phyloP scores from a whole-genome alignment of 805 yeast species.

The Pichia kluyveri region DNA sequence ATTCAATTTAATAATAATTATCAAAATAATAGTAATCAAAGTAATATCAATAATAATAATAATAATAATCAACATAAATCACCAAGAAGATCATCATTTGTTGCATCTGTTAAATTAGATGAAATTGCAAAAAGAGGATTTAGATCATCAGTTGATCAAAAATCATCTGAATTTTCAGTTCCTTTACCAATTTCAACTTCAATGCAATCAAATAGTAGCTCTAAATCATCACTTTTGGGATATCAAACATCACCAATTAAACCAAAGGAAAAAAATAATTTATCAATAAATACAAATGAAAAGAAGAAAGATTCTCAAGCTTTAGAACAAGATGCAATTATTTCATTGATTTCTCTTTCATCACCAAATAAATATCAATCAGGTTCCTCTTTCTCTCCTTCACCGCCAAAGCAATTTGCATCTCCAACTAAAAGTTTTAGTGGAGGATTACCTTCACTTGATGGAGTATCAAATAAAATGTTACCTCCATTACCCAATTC shows the following conservation, averaged over 20 bases:
- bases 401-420: conserved; percentile 6
- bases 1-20: neutral
- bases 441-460: neutral
- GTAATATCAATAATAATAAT: neutral
- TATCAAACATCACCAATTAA: conserved; percentile 8
- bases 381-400: conserved; percentile 8
- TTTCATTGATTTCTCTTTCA: conserved; percentile 46
- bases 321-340: conserved; percentile 46
- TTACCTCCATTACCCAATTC: conserved; percentile 3
- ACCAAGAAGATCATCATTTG: conserved; percentile 10
- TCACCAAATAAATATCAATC: conserved; percentile 31
- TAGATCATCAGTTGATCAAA: conserved; percentile 7
- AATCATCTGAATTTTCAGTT: neutral
- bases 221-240: neutral
- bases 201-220: neutral
- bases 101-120: conserved; percentile 19
- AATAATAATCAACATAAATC: neutral
- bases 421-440: conserved; percentile 2
- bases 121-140: conserved; percentile 18
- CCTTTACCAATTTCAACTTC: neutral
- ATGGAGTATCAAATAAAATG: conserved; percentile 1
- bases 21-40: neutral
- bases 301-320: neutral
- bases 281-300: neutral
- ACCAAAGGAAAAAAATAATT: conserved; percentile 1